A percentile compares a stretch with the other conserved stretches of the same genome.
phyloP scores from a whole-genome alignment of 495 filamentous ascomycete genomes.

The Penicillium arizonense region DNA sequence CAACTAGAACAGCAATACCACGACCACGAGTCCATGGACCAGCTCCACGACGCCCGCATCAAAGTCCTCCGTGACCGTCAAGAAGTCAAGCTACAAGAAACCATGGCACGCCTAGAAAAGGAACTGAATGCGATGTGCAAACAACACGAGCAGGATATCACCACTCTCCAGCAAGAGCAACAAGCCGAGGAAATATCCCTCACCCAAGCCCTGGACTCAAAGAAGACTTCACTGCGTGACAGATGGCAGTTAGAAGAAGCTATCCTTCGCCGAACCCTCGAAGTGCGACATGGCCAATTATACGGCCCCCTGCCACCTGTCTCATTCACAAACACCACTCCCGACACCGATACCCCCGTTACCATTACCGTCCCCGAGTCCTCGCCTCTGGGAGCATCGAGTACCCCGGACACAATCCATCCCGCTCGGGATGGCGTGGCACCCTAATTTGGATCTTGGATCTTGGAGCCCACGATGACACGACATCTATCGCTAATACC shows the following conservation, averaged over 20 bases:
- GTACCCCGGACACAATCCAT: conserved; percentile 2
- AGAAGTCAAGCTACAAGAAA: conserved; percentile 63
- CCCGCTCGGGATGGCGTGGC: not conserved
- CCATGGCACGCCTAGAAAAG: conserved; percentile 60
- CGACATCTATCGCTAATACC: not conserved
- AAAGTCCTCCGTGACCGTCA: conserved; percentile 80
- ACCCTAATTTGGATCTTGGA: not conserved
- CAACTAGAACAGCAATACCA: conserved; percentile 73
- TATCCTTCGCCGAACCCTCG: conserved; percentile 59
- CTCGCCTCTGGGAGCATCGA: conserved; percentile 2
- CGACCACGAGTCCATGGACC: conserved; percentile 65
- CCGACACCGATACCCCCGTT: conserved; percentile 28
- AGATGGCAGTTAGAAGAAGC: conserved; percentile 66
- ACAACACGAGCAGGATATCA: conserved; percentile 50
- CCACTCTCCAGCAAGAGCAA: conserved; percentile 53
- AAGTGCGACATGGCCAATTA: conserved; percentile 42
- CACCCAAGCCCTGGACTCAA: conserved; percentile 44
- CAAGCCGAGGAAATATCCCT: conserved; percentile 52
- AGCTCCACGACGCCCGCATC: conserved; percentile 68
- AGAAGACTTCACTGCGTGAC: conserved; percentile 47
- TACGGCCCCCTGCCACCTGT: conserved; percentile 51
- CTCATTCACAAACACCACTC: conserved; percentile 26
- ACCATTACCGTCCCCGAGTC: conserved; percentile 17
- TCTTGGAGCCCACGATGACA: not conserved
- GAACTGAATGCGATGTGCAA: conserved; percentile 57